Conservation (phyloP, 2,329 filamentous ascomycete genomes). For the Cryphonectria parasitica region DNA sequence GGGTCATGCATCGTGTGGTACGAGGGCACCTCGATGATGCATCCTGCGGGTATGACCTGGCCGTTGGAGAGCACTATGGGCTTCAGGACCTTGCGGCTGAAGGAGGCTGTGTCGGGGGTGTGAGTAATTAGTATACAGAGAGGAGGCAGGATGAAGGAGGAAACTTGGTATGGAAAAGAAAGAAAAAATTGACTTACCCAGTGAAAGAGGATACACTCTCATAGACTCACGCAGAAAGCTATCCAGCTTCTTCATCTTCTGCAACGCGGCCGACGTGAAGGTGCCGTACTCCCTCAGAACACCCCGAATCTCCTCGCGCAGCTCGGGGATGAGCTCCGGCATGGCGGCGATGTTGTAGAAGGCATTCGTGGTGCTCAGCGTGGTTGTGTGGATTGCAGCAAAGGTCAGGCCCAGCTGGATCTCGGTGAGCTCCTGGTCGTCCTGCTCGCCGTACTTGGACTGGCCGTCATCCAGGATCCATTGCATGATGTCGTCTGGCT, state of each 20-base stretch:
- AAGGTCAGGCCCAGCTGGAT: constrained; percentile 50
- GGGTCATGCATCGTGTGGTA: constrained; percentile 44
- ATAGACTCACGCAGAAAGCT: constrained; percentile 40
- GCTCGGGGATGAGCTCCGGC: constrained; percentile 53
- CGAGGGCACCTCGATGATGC: constrained; percentile 47
- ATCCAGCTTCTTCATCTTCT: constrained; percentile 41
- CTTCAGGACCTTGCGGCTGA: constrained; percentile 54
- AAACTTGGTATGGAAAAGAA: background rate
- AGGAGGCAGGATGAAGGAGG: background rate
- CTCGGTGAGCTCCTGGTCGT: constrained; percentile 43
- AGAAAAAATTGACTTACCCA: constrained; percentile 41
- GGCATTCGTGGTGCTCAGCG: constrained; percentile 49
- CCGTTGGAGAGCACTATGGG: constrained; percentile 58
- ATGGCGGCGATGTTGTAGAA: constrained; percentile 56
- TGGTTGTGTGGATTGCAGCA: constrained; percentile 57
- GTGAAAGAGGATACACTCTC: constrained; percentile 33
- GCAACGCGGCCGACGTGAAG: constrained; percentile 36
- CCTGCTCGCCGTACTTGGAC: constrained; percentile 38
- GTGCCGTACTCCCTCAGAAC: constrained; percentile 41
- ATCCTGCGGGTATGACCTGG: constrained; percentile 50
- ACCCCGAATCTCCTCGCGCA: constrained; percentile 54
- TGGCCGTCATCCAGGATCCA: constrained; percentile 48
- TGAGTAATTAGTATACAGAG: background rate
- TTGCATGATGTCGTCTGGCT: constrained; percentile 52
- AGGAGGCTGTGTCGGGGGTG: constrained; percentile 42